Conservation (phyloP, 2,329 filamentous ascomycete species). For the Didymella exigua region DNA sequence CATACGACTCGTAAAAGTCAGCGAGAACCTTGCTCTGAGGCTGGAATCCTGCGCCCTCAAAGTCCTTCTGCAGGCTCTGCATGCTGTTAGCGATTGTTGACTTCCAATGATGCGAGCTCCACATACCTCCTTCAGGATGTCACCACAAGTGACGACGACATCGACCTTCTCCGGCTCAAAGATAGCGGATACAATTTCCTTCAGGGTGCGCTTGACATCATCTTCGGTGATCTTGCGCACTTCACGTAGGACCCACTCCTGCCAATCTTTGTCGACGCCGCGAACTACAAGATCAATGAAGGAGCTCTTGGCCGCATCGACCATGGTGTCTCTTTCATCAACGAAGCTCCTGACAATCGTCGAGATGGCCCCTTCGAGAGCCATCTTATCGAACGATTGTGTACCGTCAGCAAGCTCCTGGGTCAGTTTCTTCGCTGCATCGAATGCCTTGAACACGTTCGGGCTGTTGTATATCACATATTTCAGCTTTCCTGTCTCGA, state of each 20-base stretch:
- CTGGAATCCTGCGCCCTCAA: conserved; percentile 78
- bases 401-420: conserved; percentile 74
- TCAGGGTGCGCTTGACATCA: conserved; percentile 76
- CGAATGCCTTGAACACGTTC: conserved; percentile 84
- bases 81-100: conserved; percentile 1
- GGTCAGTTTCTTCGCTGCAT: conserved; percentile 75
- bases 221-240: conserved; percentile 77
- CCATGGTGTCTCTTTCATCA: conserved; percentile 86
- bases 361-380: conserved; percentile 88
- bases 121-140: conserved; percentile 81
- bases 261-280: conserved; percentile 77
- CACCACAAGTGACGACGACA: conserved; percentile 85
- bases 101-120: neutral
- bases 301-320: conserved; percentile 78
- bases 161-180: conserved; percentile 84
- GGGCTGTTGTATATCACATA: conserved; percentile 91
- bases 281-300: conserved; percentile 83
- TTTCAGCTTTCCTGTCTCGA: conserved; percentile 79
- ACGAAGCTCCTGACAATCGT: conserved; percentile 86
- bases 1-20: conserved; percentile 89
- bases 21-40: conserved; percentile 74
- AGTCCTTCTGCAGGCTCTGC: conserved; percentile 75
- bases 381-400: conserved; percentile 74
- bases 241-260: conserved; percentile 73
- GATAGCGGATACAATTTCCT: conserved; percentile 75